Base-by-base conservation (phyloP, 23 red algal species). In the Chondrus crispus region DNA sequence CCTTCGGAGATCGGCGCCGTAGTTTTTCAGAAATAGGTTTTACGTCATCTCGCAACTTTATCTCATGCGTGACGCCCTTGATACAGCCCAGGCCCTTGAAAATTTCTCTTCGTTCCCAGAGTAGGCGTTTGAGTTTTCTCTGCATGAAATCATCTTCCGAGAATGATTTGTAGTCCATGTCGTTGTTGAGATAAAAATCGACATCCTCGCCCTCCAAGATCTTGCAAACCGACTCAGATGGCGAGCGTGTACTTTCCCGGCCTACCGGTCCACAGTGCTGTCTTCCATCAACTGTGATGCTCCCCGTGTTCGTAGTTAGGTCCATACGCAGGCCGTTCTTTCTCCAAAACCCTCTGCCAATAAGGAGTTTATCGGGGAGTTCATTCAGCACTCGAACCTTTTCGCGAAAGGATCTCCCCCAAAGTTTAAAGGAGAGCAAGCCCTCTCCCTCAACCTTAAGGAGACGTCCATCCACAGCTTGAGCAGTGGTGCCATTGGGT, bases 61-160 rank as follows among this genome's bases (percentile, higher is more conserved):
- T 60, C 28, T 5, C 40, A 51, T 82, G 47, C n/a, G 5, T 82
- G n/a, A 40, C 46, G 29, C 78, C 78, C 51, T 53, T 62, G 42
- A 82, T 5, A 20, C 33, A 53, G n/a, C 40, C 78, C 7, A 82
- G 46, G 6, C 78, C 78, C 42, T 82, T 82, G 52, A 82, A 82
- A 26, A 53, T 60, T 57, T 26, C 48, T 47, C 78, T 52, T 4
- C 40, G 45, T 26, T 82, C 40, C 46, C 46, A 82, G 4, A 82
- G 12, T 40, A 60, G 12, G 44, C 55, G 24, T 32, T 64, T 64
- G 24, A 64, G 35, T n/a, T n/a, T 32, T 5, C 35, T 32, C 6
- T 64, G 58, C 58, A 64, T 64, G 35, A 32, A n/a, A 30, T 8
- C 7, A 64, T 64, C 35, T n/a, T 82, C 78, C 29, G 78, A 82